Conservation (phyloP, 208 protist species). For the Acanthamoeba sp. region DNA sequence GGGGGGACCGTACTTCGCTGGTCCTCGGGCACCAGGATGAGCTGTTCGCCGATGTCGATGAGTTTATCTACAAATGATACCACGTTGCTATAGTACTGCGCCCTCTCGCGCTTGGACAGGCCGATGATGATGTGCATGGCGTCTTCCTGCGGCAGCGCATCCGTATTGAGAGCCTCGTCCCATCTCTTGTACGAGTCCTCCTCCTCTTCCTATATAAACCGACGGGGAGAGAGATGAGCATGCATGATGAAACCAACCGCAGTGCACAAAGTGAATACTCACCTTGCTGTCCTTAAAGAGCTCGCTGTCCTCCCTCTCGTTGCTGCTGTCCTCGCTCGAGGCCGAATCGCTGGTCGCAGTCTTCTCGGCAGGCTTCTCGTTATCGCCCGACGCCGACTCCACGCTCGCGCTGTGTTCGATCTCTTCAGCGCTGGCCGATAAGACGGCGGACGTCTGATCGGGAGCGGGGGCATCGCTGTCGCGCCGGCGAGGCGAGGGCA, state of each 20-base stretch:
- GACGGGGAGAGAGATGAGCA: background rate
- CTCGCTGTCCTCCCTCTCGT: background rate
- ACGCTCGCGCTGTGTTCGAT: background rate
- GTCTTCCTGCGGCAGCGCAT: slow-evolving; percentile 7
- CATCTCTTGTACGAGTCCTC: slow-evolving; percentile 8
- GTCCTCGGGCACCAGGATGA: slow-evolving; percentile 16
- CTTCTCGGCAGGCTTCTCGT: background rate
- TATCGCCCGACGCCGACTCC: background rate
- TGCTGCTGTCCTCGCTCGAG: background rate
- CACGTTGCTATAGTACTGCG: slow-evolving; percentile 45
- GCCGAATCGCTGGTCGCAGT: background rate
- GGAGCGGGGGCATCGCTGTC: slow-evolving; percentile 11
- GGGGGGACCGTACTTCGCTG: background rate
- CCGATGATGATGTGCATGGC: slow-evolving; percentile 52
- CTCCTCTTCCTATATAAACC: background rate
- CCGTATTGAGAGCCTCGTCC: background rate
- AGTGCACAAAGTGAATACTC: too few relatives aligned
- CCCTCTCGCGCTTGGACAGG: slow-evolving; percentile 37
- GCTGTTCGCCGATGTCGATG: slow-evolving; percentile 28
- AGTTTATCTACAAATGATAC: slow-evolving; percentile 62
- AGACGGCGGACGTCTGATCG: background rate
- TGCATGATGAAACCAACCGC: background rate
- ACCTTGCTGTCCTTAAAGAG: slow-evolving; percentile 22
- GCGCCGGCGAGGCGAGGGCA: background rate
- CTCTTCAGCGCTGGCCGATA: background rate